Base-by-base conservation (phyloP, 441 rosid genomes). In the Erodium chrysanthum region DNA sequence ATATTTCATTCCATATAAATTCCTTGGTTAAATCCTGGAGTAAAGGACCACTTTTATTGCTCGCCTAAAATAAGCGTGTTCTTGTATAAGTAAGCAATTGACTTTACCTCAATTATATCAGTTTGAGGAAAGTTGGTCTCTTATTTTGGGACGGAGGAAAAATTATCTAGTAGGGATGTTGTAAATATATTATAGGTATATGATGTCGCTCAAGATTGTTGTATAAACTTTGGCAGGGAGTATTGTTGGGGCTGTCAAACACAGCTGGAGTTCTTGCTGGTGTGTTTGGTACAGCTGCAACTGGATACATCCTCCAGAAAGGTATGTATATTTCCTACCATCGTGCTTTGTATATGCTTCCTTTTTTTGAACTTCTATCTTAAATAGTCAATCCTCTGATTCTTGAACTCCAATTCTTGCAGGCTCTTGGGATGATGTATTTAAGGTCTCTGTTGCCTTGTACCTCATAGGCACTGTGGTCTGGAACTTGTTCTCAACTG, bases 381-480 rank as follows among this genome's bases (percentile, higher is more conserved):
- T 37, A 42, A 44, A n/a, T n/a, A n/a, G 31, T 22, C 20, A 46
- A 29, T 15, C 42, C 17, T 21, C 64, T 48, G 25, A 33, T 67
- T 29, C 29, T 22, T 65, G 35, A 31, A 31, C 35, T 31, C 35
- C 35, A 31, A 31, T 31, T 31, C 5, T 31, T 31, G 75, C 82
- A 93, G 98, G 98, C 71, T 88, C 97, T 29, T 93, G 98, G 98
- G 91, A 93, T 66, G 93, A 93, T 76, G 97, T 90, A 64, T 93
- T 93, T 74, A 93, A 88, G 88, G 96, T 90, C 64, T 82, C 98
- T 42, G 97, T 90, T 18, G 91, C 7, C 8, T 70, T 93, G 42
- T 93, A 93, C 85, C 66, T 91, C 60, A 73, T 89, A 11, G 98
- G 98, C 80, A 89, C 98, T 64, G 25, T 93, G 70, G 88, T 93